Percentiles rank a stretch among this genome's conserved stretches.
Evolutionary conservation across 2,329 filamentous ascomycete genomes (phyloP).

Genomic region (Phialocephala subalpina): DNA sequence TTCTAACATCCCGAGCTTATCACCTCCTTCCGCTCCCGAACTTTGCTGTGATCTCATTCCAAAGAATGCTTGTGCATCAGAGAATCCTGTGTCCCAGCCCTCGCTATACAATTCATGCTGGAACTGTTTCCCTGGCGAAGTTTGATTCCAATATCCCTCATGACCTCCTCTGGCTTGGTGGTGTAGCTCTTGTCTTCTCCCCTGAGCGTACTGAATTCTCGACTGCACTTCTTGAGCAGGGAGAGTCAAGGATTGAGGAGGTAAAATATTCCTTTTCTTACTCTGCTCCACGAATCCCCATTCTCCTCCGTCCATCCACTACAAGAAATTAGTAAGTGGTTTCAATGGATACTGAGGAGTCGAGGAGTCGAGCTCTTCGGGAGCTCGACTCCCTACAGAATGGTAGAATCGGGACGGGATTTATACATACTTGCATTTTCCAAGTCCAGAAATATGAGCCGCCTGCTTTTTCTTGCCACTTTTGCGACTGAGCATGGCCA

Average conservation of each 20-base stretch:
- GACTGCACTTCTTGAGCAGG: conserved; percentile 46
- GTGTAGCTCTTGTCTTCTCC: conserved; percentile 47
- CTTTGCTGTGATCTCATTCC: conserved; percentile 47
- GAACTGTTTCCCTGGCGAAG: conserved; percentile 52
- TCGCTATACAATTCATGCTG: conserved; percentile 61
- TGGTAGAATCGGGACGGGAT: too few relatives aligned
- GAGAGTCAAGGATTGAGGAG: conserved; percentile 50
- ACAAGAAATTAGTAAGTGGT: too few relatives aligned
- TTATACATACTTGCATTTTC: conserved; percentile 64
- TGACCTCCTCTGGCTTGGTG: conserved; percentile 52
- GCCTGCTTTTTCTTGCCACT: conserved; percentile 57
- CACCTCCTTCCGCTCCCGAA: conserved; percentile 47
- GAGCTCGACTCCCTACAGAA: too few relatives aligned
- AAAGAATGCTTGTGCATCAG: conserved; percentile 62
- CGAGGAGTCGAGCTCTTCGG: too few relatives aligned
- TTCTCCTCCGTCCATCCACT: conserved; percentile 68
- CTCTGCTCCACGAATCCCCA: conserved; percentile 65
- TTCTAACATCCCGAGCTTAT: conserved; percentile 64
- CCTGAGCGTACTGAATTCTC: conserved; percentile 49
- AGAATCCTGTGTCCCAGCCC: conserved; percentile 64
- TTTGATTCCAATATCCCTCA: conserved; percentile 57
- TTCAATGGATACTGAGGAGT: too few relatives aligned
- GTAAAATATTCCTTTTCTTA: conserved; percentile 51
- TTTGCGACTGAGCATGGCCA: conserved; percentile 55
- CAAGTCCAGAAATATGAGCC: conserved; percentile 68